Evolutionary conservation across 495 filamentous ascomycete genomes (phyloP).

Genomic region (Penicillium subrubescens): DNA sequence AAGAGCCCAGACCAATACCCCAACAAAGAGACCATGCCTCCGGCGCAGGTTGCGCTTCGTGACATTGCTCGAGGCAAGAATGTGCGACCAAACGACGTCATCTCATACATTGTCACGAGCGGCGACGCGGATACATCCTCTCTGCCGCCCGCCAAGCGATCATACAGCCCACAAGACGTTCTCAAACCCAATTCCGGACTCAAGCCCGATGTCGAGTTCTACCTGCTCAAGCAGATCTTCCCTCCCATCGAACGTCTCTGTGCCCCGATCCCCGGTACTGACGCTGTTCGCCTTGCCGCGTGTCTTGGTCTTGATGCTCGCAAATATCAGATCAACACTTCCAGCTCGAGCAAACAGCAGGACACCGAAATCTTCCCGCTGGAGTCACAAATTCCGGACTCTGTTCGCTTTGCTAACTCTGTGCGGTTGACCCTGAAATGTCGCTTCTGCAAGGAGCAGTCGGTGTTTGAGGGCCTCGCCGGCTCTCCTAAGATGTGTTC

Average conservation of each 20-base stretch:
- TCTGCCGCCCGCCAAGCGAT: constrained; percentile 80
- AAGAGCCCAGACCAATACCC: constrained; percentile 93
- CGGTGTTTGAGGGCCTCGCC: constrained; percentile 74
- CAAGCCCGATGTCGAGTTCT: constrained; percentile 90
- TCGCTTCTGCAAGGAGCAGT: constrained; percentile 70
- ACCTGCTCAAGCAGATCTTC: constrained; percentile 97
- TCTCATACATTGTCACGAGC: constrained; percentile 90
- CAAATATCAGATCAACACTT: constrained; percentile 77
- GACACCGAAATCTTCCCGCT: constrained; percentile 72
- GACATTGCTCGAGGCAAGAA: constrained; percentile 85
- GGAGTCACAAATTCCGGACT: constrained; percentile 90
- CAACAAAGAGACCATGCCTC: constrained; percentile 92
- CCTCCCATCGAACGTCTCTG: constrained; percentile 97
- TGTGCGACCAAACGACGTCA: constrained; percentile 90
- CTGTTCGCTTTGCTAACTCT: constrained; percentile 76
- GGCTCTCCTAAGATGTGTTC: constrained; percentile 60
- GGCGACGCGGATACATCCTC: constrained; percentile 64
- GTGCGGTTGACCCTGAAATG: constrained; percentile 76
- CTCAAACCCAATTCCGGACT: constrained; percentile 71
- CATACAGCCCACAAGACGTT: constrained; percentile 84
- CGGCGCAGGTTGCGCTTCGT: constrained; percentile 89
- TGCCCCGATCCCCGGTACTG: constrained; percentile 90
- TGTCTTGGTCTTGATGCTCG: constrained; percentile 88
- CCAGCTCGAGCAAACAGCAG: constrained; percentile 55
- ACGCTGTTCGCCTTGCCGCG: constrained; percentile 83